These are phyloP conservation scores for Colletotrichum sojae DNA, from an alignment of 2,329 filamentous ascomycete genomes.

Conservation along the genomic window DNA sequence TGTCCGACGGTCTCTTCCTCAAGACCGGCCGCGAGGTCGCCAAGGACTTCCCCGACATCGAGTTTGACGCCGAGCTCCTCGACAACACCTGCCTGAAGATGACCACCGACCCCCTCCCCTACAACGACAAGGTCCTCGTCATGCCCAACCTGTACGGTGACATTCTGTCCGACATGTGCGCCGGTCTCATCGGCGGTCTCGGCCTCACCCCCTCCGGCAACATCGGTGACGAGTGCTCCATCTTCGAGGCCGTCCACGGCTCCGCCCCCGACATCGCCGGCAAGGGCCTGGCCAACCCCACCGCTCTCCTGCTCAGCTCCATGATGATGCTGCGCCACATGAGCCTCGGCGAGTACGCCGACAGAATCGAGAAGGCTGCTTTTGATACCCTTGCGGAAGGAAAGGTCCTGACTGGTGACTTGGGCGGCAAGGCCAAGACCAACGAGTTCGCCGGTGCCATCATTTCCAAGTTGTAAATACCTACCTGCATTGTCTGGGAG, in stretches of 20 bases:
- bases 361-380: slow-evolving; percentile 92
- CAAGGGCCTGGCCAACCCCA: slow-evolving; percentile 97
- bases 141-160: slow-evolving; percentile 99
- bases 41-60: slow-evolving; percentile 95
- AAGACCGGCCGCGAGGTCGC: slow-evolving; percentile 86
- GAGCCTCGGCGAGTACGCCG: slow-evolving; percentile 87
- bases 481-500: slow-evolving; percentile 42
- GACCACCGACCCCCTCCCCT: slow-evolving; percentile 94
- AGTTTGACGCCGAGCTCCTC: slow-evolving; percentile 97
- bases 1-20: slow-evolving; percentile 98
- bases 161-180: slow-evolving; percentile 99
- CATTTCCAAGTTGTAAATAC: slow-evolving; percentile 75
- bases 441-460: slow-evolving; percentile 94
- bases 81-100: slow-evolving; percentile 99
- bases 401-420: slow-evolving; percentile 94
- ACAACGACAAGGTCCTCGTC: slow-evolving; percentile 99
- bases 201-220: slow-evolving; percentile 98
- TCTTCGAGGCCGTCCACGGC: slow-evolving; percentile 99
- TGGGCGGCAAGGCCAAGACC: slow-evolving; percentile 97
- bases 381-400: slow-evolving; percentile 97
- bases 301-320: slow-evolving; percentile 92
- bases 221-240: slow-evolving; percentile 99
- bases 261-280: slow-evolving; percentile 97
- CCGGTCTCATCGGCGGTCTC: slow-evolving; percentile 96
- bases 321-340: slow-evolving; percentile 99